Percentiles rank a stretch among this genome's conserved stretches.
Conservation (phyloP, 305 asterid species). For the Ajuga reptans region DNA sequence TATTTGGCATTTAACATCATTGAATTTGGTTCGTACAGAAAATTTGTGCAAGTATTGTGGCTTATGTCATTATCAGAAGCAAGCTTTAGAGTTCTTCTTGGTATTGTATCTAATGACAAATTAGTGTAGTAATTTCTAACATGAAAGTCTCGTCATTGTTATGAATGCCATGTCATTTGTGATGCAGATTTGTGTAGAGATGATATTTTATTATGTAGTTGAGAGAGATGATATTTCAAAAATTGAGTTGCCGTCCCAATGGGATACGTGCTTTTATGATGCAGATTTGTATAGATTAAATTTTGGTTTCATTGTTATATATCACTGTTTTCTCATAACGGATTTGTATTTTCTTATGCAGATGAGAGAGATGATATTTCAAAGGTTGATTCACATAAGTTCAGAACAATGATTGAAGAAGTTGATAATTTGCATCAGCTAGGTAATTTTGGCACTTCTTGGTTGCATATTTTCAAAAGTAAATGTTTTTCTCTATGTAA, state of each 20-base stretch:
- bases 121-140: not conserved
- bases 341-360: constrained; percentile 31
- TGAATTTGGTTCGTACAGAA: not conserved
- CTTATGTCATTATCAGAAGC: not conserved
- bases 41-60: not conserved
- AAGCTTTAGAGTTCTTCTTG: not conserved
- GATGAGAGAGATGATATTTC: constrained; percentile 75
- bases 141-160: not conserved
- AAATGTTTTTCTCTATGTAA: not conserved
- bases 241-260: not conserved
- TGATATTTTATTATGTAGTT: too few relatives aligned
- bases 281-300: not conserved
- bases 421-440: constrained; percentile 68
- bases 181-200: too few relatives aligned
- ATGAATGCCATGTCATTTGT: too few relatives aligned
- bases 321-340: not conserved
- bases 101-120: not conserved
- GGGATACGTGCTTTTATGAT: not conserved
- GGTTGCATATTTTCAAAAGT: not conserved
- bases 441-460: constrained; percentile 40
- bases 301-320: not conserved
- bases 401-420: constrained; percentile 61
- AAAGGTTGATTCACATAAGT: constrained; percentile 51
- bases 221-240: too few relatives aligned
- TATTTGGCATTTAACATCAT: not conserved